These are phyloP conservation scores for Starmerella potacharoeniae DNA, from an alignment of 805 yeast species.

Conservation along the genomic window DNA sequence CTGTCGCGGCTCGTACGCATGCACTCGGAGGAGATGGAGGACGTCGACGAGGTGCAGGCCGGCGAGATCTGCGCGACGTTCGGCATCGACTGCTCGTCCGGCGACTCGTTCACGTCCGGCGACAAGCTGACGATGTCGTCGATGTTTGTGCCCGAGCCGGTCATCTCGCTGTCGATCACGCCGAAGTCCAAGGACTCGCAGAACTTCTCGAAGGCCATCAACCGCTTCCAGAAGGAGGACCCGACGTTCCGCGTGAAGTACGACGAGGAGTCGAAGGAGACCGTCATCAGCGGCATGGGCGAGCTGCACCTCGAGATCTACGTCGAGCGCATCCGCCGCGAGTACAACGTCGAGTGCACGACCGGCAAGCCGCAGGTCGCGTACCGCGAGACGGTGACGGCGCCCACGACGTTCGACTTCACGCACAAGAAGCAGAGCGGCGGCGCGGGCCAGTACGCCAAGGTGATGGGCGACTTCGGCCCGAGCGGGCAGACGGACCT, in stretches of 20 bases:
- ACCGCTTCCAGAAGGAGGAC: slow-evolving; percentile 96
- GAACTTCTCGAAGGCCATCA: slow-evolving; percentile 92
- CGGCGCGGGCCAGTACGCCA: slow-evolving; percentile 99
- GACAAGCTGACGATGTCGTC: slow-evolving; percentile 83
- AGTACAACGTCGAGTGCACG: slow-evolving; percentile 86
- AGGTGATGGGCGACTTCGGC: slow-evolving; percentile 74
- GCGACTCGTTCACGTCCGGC: slow-evolving; percentile 93
- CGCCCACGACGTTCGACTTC: slow-evolving; percentile 70
- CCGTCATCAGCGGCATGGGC: slow-evolving; percentile 95
- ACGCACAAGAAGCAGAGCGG: slow-evolving; percentile 97
- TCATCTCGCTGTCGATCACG: slow-evolving; percentile 78
- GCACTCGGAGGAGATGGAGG: slow-evolving; percentile 99
- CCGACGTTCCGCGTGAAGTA: slow-evolving; percentile 92
- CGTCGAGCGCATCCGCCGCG: slow-evolving; percentile 96
- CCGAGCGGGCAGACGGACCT: slow-evolving; percentile 37
- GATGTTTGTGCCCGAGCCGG: slow-evolving; percentile 98
- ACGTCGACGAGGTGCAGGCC: slow-evolving; percentile 85
- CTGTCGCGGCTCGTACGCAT: slow-evolving; percentile 89
- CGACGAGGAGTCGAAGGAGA: slow-evolving; percentile 86
- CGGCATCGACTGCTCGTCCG: slow-evolving; percentile 98
- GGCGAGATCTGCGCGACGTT: slow-evolving; percentile 99
- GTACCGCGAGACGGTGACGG: slow-evolving; percentile 81
- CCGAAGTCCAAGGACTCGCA: slow-evolving; percentile 81
- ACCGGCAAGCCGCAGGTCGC: slow-evolving; percentile 98
- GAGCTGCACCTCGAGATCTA: slow-evolving; percentile 94